phyloP scores from a whole-genome alignment of 768 basidiomycete genomes.

The Suillus weaverae region DNA sequence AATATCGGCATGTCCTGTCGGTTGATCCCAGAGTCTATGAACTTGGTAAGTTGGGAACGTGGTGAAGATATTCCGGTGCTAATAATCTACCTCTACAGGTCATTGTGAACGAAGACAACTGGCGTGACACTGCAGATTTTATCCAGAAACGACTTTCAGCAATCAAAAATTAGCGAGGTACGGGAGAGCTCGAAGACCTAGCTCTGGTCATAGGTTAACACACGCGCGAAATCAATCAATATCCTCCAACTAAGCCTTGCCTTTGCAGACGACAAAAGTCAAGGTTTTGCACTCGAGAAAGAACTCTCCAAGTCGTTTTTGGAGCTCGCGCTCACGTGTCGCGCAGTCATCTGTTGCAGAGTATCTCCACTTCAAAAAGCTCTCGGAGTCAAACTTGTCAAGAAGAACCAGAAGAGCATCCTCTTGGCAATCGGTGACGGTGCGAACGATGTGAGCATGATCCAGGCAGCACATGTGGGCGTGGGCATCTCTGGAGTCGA shows the following conservation, averaged over 20 bases:
- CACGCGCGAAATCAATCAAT: background rate
- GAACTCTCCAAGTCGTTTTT: slow-evolving; percentile 86
- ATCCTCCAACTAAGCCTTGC: background rate
- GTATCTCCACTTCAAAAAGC: slow-evolving; percentile 98
- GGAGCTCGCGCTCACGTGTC: slow-evolving; percentile 96
- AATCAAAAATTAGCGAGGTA: slow-evolving; percentile 88
- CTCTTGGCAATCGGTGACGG: slow-evolving; percentile 96
- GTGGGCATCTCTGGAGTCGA: slow-evolving; percentile 98
- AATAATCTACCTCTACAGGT: slow-evolving; percentile 50
- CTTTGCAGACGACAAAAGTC: slow-evolving; percentile 84
- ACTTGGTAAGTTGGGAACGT: slow-evolving; percentile 57
- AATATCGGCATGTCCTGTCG: slow-evolving; percentile 99
- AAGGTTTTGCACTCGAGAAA: slow-evolving; percentile 91
- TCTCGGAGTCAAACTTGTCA: slow-evolving; percentile 96
- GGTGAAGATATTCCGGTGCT: background rate
- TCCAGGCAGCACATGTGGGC: slow-evolving; percentile 97
- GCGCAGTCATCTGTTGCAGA: slow-evolving; percentile 71
- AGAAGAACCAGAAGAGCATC: slow-evolving; percentile 92
- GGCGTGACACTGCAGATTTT: slow-evolving; percentile 81
- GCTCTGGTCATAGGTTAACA: slow-evolving; percentile 87
- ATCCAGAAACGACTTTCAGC: slow-evolving; percentile 85
- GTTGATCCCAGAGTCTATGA: slow-evolving; percentile 98
- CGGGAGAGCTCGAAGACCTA: slow-evolving; percentile 92
- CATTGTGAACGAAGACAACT: slow-evolving; percentile 88
- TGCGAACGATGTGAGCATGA: slow-evolving; percentile 99